Evolutionary conservation across 2,329 filamentous ascomycete genomes (phyloP).

Genomic region (Zasmidium citrigriseum): DNA sequence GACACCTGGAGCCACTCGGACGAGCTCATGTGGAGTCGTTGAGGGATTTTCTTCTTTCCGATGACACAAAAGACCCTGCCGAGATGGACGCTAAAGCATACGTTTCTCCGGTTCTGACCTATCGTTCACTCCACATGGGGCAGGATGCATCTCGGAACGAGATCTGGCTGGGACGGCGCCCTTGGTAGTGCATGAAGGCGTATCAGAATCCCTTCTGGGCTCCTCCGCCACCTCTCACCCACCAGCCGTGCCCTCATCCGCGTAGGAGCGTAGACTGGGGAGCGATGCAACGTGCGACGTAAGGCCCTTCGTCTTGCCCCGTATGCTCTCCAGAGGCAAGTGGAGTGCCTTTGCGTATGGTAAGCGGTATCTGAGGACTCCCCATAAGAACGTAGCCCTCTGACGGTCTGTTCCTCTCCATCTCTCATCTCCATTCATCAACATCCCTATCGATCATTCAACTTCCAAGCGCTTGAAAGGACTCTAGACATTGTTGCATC

Average conservation of each 20-base stretch:
- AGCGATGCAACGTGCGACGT: conserved; percentile 5
- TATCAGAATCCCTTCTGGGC: background rate
- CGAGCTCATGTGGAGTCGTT: background rate
- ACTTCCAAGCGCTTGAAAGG: background rate
- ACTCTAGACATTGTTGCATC: background rate
- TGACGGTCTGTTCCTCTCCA: background rate
- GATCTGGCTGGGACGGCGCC: conserved; percentile 10
- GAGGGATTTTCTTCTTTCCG: conserved; percentile 12
- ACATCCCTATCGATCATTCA: background rate
- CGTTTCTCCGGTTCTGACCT: conserved; percentile 23
- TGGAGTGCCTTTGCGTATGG: conserved; percentile 2
- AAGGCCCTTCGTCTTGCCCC: conserved; percentile 7
- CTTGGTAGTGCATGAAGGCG: conserved; percentile 7
- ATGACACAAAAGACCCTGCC: background rate
- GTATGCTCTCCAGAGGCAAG: conserved; percentile 6
- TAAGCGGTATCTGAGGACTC: conserved; percentile 2
- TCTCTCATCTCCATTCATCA: background rate
- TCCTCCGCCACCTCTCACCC: background rate
- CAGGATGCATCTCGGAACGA: conserved; percentile 3
- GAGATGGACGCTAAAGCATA: conserved; percentile 4
- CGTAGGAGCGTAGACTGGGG: conserved; percentile 8
- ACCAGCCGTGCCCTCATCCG: background rate
- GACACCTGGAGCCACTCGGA: background rate
- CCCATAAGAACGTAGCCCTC: conserved; percentile 5
- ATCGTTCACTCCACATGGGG: conserved; percentile 18